Conservation (phyloP, 176 grass and related monocot species). For the Paspalum notatum region DNA sequence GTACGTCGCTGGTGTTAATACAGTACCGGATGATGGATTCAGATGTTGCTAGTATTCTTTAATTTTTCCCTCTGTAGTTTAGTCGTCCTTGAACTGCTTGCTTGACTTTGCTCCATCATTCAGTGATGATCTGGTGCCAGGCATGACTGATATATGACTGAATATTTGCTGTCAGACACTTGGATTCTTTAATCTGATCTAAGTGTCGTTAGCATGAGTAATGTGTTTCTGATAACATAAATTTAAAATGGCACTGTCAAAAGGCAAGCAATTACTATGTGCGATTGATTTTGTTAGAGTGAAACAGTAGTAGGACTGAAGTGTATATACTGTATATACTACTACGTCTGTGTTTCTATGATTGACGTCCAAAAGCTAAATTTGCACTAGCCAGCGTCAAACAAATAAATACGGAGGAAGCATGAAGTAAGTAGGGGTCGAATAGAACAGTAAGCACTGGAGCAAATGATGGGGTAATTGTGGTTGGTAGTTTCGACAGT, state of each 20-base stretch:
- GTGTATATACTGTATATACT: too few relatives aligned
- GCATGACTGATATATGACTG: background rate
- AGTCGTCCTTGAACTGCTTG: background rate
- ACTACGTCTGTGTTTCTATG: too few relatives aligned
- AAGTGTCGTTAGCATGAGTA: too few relatives aligned
- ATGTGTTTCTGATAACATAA: too few relatives aligned
- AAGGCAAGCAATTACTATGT: too few relatives aligned
- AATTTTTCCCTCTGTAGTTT: background rate
- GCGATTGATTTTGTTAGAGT: too few relatives aligned
- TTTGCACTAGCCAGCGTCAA: too few relatives aligned
- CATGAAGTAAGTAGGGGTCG: background rate
- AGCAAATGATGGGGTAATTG: background rate
- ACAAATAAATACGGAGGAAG: too few relatives aligned
- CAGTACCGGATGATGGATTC: background rate
- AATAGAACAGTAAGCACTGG: background rate
- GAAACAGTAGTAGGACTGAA: too few relatives aligned
- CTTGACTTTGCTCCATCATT: background rate
- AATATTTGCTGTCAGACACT: constrained; percentile 20
- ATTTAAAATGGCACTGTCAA: too few relatives aligned
- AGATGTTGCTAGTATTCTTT: background rate
- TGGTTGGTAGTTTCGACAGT: background rate
- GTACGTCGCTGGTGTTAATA: background rate
- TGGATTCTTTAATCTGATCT: background rate
- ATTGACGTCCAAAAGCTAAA: too few relatives aligned
- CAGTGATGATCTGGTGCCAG: constrained; percentile 4